Conservation (phyloP, 441 rosid species). For the Euphorbia celastroides region DNA sequence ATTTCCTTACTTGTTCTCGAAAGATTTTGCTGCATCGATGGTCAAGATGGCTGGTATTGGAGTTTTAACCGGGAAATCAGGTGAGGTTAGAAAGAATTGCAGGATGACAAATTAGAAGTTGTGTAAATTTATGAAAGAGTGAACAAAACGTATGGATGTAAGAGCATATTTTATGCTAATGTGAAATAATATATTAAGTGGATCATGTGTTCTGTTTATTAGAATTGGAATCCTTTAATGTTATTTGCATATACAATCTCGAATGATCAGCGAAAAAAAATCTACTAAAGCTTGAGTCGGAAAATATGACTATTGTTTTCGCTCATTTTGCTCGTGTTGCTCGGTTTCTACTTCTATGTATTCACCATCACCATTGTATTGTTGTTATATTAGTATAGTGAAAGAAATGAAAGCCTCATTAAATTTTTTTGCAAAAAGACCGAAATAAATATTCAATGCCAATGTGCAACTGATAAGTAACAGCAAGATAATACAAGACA, state of each 20-base stretch:
- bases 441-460: too few relatives aligned
- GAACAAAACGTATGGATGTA: conserved; percentile 4
- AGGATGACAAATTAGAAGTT: conserved; percentile 42
- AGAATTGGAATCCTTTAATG: not conserved
- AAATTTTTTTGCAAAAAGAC: too few relatives aligned
- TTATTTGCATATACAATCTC: not conserved
- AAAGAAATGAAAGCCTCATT: too few relatives aligned
- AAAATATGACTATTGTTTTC: conserved; percentile 1
- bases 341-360: not conserved
- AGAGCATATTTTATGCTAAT: not conserved
- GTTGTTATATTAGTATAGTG: too few relatives aligned
- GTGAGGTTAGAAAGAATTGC: conserved; percentile 60
- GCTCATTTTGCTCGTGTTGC: conserved; percentile 6
- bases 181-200: not conserved
- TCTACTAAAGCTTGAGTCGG: conserved; percentile 16
- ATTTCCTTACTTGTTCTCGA: conserved; percentile 38
- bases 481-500: too few relatives aligned
- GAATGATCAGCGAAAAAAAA: conserved; percentile 18
- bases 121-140: not conserved
- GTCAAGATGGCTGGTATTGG: conserved; percentile 56
- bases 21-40: conserved; percentile 55
- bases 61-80: conserved; percentile 48
- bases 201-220: not conserved
- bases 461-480: not conserved
- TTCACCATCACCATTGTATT: not conserved